These are phyloP conservation scores for Kwoniella botswanensis DNA, from an alignment of 768 basidiomycete genomes.

Conservation along the genomic window DNA sequence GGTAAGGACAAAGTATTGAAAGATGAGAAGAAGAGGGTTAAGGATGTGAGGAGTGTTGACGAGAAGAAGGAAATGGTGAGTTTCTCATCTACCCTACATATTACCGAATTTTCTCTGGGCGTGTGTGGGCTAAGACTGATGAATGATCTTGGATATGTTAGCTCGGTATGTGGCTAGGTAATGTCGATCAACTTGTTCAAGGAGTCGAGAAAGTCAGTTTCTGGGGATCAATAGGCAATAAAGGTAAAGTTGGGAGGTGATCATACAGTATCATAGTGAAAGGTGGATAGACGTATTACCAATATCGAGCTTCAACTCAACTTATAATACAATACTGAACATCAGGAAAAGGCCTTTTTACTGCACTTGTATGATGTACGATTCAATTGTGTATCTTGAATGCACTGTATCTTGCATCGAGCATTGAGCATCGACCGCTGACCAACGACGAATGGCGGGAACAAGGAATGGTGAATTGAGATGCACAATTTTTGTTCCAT, in stretches of 20 bases:
- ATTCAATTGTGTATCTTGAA: background rate
- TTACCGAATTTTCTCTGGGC: conserved; percentile 1
- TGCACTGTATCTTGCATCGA: background rate
- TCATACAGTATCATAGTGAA: background rate
- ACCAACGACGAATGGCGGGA: no score
- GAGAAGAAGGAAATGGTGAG: conserved; percentile 54
- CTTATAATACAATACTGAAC: background rate
- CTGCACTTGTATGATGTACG: background rate
- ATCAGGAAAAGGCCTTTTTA: no score
- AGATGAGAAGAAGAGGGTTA: conserved; percentile 12
- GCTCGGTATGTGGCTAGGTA: conserved; percentile 80
- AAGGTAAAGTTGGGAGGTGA: background rate
- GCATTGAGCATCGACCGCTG: background rate
- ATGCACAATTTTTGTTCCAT: no score
- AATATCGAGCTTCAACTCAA: no score
- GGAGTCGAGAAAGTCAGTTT: conserved; percentile 84
- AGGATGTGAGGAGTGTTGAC: conserved; percentile 38
- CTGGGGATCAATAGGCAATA: conserved; percentile 65
- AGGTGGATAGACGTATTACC: background rate
- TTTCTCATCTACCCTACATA: background rate
- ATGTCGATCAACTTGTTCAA: conserved; percentile 88
- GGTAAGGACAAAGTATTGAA: background rate
- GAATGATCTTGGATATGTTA: conserved; percentile 1
- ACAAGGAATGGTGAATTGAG: no score
- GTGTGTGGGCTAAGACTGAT: background rate